Percentiles rank a stretch among this genome's conserved stretches.
Evolutionary conservation across 495 filamentous ascomycete genomes (phyloP).

Genomic region (Penicillium herquei): DNA sequence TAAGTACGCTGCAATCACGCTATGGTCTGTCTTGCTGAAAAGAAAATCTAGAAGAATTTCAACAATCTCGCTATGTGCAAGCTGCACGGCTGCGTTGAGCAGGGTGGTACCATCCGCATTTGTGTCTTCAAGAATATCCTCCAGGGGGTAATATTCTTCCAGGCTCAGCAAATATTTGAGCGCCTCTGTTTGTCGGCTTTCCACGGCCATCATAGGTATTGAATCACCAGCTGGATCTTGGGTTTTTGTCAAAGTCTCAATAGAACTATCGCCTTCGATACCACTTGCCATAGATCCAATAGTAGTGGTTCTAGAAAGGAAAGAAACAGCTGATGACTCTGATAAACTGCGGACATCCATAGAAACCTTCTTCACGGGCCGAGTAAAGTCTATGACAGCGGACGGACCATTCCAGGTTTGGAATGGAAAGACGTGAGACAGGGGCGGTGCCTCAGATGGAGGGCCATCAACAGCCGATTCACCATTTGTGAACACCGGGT

Average conservation of each 20-base stretch:
- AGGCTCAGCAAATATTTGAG: constrained; percentile 77
- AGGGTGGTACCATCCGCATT: constrained; percentile 89
- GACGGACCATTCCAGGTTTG: constrained; percentile 53
- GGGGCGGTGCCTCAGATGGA: constrained; percentile 57
- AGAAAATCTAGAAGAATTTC: constrained; percentile 71
- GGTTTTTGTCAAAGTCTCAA: constrained; percentile 77
- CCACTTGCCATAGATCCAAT: constrained; percentile 68
- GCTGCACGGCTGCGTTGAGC: constrained; percentile 90
- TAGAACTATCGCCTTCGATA: constrained; percentile 81
- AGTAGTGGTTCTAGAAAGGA: constrained; percentile 71
- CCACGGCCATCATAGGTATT: constrained; percentile 94
- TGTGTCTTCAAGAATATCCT: constrained; percentile 72
- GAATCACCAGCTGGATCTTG: constrained; percentile 81
- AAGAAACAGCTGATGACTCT: constrained; percentile 77
- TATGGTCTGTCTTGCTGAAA: constrained; percentile 49
- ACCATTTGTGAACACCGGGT: constrained; percentile 18
- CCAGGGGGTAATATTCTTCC: constrained; percentile 65
- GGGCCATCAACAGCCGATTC: constrained; percentile 25
- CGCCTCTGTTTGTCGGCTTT: constrained; percentile 65
- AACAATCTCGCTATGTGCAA: constrained; percentile 71
- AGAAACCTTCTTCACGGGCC: constrained; percentile 69
- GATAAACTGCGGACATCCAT: constrained; percentile 88
- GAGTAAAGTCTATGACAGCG: constrained; percentile 45
- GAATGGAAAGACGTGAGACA: constrained; percentile 89
- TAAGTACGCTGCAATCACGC: constrained; percentile 62